Conservation (phyloP, 805 yeast genomes). For the Suhomyces xylopsoci region DNA sequence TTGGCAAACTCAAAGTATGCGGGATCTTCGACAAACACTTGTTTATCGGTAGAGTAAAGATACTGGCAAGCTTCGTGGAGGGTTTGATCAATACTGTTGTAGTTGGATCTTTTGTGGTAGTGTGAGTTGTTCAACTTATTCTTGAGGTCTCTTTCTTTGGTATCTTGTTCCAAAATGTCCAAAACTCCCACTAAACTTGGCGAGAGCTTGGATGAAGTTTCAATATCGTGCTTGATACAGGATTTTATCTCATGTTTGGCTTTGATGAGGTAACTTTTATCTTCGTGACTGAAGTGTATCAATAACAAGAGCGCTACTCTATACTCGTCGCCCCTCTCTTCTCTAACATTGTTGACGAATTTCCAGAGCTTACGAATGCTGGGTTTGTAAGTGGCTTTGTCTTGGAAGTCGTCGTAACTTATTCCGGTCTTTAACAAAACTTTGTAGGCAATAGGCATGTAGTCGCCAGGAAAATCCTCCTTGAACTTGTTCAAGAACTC, state of each 20-base stretch:
- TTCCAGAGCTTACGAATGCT: conserved; percentile 20
- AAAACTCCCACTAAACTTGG: neutral
- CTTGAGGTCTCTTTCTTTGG: neutral
- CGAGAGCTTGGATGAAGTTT: neutral
- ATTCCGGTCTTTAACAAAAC: conserved; percentile 28
- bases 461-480: conserved; percentile 29
- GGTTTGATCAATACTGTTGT: neutral
- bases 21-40: neutral
- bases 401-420: conserved; percentile 22
- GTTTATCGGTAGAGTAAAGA: conserved; percentile 9
- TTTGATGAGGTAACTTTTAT: neutral
- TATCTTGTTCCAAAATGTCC: neutral
- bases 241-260: neutral
- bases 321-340: conserved; percentile 10
- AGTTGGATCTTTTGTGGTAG: neutral
- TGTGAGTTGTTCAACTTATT: neutral
- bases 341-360: conserved; percentile 1
- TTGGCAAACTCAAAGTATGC: conserved; percentile 1
- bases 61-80: conserved; percentile 7
- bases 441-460: conserved; percentile 27
- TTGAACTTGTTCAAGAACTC: conserved; percentile 18
- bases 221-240: neutral
- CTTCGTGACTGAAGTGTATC: neutral
- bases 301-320: conserved; percentile 23
- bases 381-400: conserved; percentile 6